These are phyloP conservation scores for Takashimella koratensis DNA, from an alignment of 1,284 basidiomycete species.

Conservation along the genomic window DNA sequence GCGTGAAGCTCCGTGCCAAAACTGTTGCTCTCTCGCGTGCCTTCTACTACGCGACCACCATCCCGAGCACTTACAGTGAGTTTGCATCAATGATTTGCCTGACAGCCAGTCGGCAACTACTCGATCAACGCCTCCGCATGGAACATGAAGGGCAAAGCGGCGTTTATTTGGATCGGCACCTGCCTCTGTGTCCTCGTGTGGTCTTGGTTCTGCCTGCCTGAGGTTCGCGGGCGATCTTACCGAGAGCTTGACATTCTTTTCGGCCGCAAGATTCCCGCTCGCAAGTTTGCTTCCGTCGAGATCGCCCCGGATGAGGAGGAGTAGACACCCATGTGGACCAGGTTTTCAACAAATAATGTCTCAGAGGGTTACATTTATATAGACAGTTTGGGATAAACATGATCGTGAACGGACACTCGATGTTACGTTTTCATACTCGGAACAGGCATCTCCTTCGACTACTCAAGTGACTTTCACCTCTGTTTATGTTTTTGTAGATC, in stretches of 20 bases:
- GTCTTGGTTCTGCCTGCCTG: constrained; percentile 34
- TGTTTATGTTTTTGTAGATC: too few relatives aligned
- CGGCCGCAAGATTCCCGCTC: constrained; percentile 37
- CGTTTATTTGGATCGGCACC: constrained; percentile 33
- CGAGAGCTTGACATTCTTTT: constrained; percentile 46
- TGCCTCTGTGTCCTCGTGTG: constrained; percentile 22
- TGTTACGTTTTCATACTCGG: too few relatives aligned
- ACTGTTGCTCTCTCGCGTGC: constrained; percentile 45
- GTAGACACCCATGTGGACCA: too few relatives aligned
- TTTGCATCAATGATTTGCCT: too few relatives aligned
- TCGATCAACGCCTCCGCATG: constrained; percentile 30
- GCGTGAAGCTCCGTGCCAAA: constrained; percentile 35
- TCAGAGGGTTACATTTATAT: too few relatives aligned
- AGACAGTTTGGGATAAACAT: too few relatives aligned
- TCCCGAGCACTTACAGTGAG: constrained; percentile 16
- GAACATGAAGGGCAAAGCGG: constrained; percentile 27
- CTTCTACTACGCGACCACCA: constrained; percentile 47
- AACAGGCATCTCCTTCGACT: too few relatives aligned
- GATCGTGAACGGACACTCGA: too few relatives aligned
- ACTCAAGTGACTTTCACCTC: too few relatives aligned
- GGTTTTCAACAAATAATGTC: too few relatives aligned
- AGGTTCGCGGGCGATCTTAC: constrained; percentile 47
- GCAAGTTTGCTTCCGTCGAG: constrained; percentile 38
- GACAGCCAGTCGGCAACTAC: constrained; percentile 24
- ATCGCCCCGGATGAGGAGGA: constrained; percentile 34